A percentile compares a stretch with the other conserved stretches of the same genome.
Conservation (phyloP, 2,329 filamentous ascomycete species). For the Mycocentrospora acerina region DNA sequence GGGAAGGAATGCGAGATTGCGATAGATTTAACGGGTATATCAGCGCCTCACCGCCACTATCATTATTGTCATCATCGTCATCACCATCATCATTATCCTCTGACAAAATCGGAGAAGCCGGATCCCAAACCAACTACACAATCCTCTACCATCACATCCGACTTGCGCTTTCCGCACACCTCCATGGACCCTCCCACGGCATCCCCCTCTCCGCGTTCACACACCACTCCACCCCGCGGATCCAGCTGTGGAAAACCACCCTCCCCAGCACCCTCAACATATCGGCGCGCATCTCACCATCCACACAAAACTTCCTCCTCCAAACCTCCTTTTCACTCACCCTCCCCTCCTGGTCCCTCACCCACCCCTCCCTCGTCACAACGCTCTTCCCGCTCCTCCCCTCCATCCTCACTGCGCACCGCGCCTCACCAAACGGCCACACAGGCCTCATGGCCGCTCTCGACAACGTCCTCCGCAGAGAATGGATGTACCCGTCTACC, state of each 20-base stretch:
- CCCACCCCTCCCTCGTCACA: slow-evolving; percentile 10
- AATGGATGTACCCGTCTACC: slow-evolving; percentile 16
- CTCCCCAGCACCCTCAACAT: slow-evolving; percentile 19
- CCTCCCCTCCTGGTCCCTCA: slow-evolving; percentile 12
- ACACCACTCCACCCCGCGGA: slow-evolving; percentile 14
- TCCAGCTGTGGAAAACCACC: slow-evolving; percentile 9
- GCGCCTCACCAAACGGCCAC: slow-evolving; percentile 25
- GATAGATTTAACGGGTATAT: slow-evolving; percentile 9
- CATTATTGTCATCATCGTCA: too few species aligned
- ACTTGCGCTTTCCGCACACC: slow-evolving; percentile 25
- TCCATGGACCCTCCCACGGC: slow-evolving; percentile 25
- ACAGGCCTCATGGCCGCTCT: slow-evolving; percentile 20
- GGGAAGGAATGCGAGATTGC: too few species aligned
- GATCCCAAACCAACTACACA: too few species aligned
- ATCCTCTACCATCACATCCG: slow-evolving; percentile 33
- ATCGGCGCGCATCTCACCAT: background rate
- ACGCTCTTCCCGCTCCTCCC: slow-evolving; percentile 26
- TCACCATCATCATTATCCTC: too few species aligned
- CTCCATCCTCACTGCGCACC: slow-evolving; percentile 27
- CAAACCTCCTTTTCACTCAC: slow-evolving; percentile 20
- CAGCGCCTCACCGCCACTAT: slow-evolving; percentile 2
- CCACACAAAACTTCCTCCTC: slow-evolving; percentile 14
- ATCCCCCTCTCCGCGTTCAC: slow-evolving; percentile 21
- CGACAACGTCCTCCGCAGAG: slow-evolving; percentile 19
- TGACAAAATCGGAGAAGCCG: too few species aligned